A percentile compares a stretch with the other conserved stretches of the same genome.
Evolutionary conservation across 257 asterid species (phyloP).

Genomic region (Anisodus acutangulus): DNA sequence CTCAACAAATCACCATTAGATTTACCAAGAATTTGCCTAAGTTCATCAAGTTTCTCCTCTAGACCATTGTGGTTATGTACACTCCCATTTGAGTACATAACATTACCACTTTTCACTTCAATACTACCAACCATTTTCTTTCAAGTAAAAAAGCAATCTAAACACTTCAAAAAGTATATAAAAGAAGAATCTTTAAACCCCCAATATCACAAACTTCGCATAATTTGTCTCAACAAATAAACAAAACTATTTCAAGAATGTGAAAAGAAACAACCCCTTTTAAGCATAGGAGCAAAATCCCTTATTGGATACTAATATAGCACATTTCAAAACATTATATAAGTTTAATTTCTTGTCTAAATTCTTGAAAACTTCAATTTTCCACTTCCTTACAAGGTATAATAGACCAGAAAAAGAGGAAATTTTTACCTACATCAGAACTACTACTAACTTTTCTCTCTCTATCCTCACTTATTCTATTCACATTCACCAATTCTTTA

Average conservation of each 20-base stretch:
- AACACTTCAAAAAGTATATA: conserved; percentile 10
- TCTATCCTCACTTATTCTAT: conserved; percentile 7
- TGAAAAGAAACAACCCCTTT: conserved; percentile 8
- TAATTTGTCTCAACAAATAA: background rate
- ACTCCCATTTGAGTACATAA: conserved; percentile 51
- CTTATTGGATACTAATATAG: background rate
- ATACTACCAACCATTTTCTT: conserved; percentile 78
- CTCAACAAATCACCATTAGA: conserved; percentile 64
- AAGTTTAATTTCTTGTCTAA: conserved; percentile 25
- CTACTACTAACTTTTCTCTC: conserved; percentile 39
- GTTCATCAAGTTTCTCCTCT: conserved; percentile 75
- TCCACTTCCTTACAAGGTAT: conserved; percentile 38
- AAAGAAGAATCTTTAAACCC: conserved; percentile 18
- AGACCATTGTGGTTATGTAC: conserved; percentile 47
- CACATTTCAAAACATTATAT: background rate
- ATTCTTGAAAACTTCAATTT: conserved; percentile 27
- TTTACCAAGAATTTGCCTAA: conserved; percentile 62
- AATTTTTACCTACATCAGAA: conserved; percentile 61
- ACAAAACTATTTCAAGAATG: conserved; percentile 6
- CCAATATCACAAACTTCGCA: background rate
- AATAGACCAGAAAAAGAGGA: conserved; percentile 36
- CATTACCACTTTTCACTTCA: conserved; percentile 41
- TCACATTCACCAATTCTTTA: conserved; percentile 23
- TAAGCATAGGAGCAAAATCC: background rate
- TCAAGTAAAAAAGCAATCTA: conserved; percentile 28